Evolutionary conservation across 192 early-diverging fungal genomes (phyloP).

Genomic region (Backusella sp.): DNA sequence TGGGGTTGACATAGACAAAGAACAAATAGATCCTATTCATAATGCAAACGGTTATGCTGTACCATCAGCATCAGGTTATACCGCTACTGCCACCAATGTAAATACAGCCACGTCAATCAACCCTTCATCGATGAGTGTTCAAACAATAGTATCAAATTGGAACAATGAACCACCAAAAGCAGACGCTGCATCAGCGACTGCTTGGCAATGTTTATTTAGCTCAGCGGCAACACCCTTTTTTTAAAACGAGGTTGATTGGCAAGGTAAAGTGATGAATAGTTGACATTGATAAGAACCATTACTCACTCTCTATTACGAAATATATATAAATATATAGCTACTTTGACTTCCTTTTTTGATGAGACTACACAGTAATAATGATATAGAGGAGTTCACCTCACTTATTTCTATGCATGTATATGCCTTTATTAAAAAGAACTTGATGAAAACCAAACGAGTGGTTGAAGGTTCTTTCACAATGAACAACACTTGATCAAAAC

Average conservation of each 20-base stretch:
- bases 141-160: slow-evolving; percentile 7
- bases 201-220: slow-evolving; percentile 20
- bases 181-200: neutral
- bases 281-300: neutral
- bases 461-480: too few relatives aligned
- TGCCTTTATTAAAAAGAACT: too few relatives aligned
- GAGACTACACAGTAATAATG: neutral
- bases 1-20: neutral
- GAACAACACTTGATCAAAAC: too few relatives aligned
- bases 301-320: neutral
- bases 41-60: neutral
- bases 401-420: too few relatives aligned
- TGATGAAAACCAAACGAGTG: too few relatives aligned
- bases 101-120: neutral
- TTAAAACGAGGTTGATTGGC: slow-evolving; percentile 4
- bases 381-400: too few relatives aligned
- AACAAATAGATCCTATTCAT: neutral
- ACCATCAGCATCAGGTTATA: too few relatives aligned
- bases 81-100: neutral
- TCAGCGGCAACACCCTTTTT: slow-evolving; percentile 10
- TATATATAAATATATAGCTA: neutral
- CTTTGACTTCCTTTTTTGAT: slow-evolving; percentile 3
- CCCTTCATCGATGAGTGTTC: slow-evolving; percentile 7
- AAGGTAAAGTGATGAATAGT: neutral
- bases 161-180: neutral